Percentiles rank a stretch among this genome's conserved stretches.
Conservation (phyloP, 441 rosid genomes). For the Populus hybrid region DNA sequence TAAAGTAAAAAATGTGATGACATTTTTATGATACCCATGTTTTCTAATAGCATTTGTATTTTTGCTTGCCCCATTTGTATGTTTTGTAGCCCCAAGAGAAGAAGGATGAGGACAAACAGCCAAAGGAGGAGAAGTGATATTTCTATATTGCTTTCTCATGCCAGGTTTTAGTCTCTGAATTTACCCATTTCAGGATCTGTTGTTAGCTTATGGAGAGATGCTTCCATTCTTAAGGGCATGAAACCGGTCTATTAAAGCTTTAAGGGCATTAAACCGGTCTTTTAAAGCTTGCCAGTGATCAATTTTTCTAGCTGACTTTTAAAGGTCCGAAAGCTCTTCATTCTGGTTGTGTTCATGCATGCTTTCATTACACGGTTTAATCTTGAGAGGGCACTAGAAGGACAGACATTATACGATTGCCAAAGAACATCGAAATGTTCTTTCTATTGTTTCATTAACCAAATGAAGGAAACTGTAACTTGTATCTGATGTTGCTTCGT, state of each 20-base stretch:
- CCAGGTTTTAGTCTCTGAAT: too few species aligned
- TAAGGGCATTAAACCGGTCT: too few species aligned
- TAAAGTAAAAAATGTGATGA: neutral
- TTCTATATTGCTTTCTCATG: neutral
- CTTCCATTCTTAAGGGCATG: neutral
- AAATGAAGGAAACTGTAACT: neutral
- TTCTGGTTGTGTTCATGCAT: neutral
- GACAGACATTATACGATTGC: too few species aligned
- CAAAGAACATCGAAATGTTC: neutral
- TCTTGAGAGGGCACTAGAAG: neutral
- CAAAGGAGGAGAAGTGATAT: neutral
- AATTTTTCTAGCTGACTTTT: neutral
- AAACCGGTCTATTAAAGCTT: neutral
- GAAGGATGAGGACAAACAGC: constrained; percentile 8
- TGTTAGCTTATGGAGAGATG: neutral
- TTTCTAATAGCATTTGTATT: neutral
- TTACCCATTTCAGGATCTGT: neutral
- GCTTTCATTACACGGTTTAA: neutral
- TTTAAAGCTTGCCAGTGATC: neutral
- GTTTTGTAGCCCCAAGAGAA: neutral
- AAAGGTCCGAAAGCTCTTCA: constrained; percentile 9
- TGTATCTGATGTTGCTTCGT: neutral
- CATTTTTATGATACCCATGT: neutral
- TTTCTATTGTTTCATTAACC: neutral
- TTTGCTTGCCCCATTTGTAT: too few species aligned